Conservation (phyloP, 2,329 filamentous ascomycete genomes). For the Ophiostoma ulmi region DNA sequence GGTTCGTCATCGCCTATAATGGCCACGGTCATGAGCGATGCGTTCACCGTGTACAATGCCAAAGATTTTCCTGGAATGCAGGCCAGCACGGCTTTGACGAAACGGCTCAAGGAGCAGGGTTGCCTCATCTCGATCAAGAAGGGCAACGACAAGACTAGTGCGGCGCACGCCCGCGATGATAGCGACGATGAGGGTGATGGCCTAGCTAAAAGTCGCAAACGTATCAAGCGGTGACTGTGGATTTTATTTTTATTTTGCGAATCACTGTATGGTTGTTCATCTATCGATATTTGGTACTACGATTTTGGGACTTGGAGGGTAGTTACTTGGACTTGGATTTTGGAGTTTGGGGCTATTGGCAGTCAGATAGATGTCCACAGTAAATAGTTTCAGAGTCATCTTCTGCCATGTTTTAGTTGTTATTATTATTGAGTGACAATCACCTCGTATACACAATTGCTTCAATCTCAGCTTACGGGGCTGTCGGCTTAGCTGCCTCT, state of each 20-base stretch:
- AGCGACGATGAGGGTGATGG: slow-evolving; percentile 44
- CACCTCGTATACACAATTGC: not conserved
- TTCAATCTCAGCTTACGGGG: not conserved
- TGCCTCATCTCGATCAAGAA: slow-evolving; percentile 84
- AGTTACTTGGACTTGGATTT: not conserved
- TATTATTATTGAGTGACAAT: not conserved
- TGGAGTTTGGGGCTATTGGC: not conserved
- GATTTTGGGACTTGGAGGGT: not conserved
- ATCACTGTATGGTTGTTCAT: not conserved
- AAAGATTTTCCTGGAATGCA: slow-evolving; percentile 85
- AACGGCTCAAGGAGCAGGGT: slow-evolving; percentile 69
- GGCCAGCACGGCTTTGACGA: slow-evolving; percentile 68
- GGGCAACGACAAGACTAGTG: slow-evolving; percentile 61
- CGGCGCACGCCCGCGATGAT: slow-evolving; percentile 37
- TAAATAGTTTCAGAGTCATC: too few relatives aligned
- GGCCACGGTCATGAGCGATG: slow-evolving; percentile 56
- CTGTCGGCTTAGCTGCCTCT: not conserved
- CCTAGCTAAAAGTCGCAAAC: slow-evolving; percentile 27
- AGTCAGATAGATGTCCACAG: not conserved
- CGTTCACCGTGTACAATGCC: slow-evolving; percentile 76
- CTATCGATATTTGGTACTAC: not conserved
- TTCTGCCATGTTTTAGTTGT: not conserved
- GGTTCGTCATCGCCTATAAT: slow-evolving; percentile 49
- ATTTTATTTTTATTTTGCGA: not conserved
- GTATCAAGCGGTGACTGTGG: slow-evolving; percentile 19